Conservation (phyloP, 2,329 filamentous ascomycete genomes). For the Alternaria angustiovoidea region DNA sequence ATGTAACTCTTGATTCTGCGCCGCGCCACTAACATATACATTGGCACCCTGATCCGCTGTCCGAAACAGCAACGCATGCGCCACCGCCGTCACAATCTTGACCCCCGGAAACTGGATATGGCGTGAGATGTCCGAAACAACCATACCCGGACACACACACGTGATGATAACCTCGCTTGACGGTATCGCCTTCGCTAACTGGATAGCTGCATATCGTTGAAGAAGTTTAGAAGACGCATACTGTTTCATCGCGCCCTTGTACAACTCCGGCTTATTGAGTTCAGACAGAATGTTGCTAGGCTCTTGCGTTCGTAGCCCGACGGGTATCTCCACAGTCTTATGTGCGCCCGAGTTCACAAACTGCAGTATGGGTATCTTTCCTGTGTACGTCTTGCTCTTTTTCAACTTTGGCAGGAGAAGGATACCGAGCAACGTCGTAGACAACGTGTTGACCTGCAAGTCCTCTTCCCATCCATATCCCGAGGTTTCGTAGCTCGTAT, state of each 20-base stretch:
- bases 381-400: no score
- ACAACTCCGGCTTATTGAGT: no score
- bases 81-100: background rate
- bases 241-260: background rate
- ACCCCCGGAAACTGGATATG: background rate
- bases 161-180: background rate
- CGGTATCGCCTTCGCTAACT: background rate
- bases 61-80: background rate
- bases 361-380: no score
- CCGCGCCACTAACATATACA: background rate
- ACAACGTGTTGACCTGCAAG: conserved; percentile 1
- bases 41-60: background rate
- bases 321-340: no score
- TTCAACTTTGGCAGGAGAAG: background rate
- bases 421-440: background rate
- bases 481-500: no score
- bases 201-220: background rate
- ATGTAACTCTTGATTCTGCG: background rate
- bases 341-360: no score
- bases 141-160: background rate
- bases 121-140: background rate
- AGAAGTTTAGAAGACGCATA: background rate
- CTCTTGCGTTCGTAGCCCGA: no score
- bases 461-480: background rate
- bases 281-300: no score